Evolutionary conservation across 495 filamentous ascomycete genomes (phyloP).

Genomic region (Monascus purpureus): DNA sequence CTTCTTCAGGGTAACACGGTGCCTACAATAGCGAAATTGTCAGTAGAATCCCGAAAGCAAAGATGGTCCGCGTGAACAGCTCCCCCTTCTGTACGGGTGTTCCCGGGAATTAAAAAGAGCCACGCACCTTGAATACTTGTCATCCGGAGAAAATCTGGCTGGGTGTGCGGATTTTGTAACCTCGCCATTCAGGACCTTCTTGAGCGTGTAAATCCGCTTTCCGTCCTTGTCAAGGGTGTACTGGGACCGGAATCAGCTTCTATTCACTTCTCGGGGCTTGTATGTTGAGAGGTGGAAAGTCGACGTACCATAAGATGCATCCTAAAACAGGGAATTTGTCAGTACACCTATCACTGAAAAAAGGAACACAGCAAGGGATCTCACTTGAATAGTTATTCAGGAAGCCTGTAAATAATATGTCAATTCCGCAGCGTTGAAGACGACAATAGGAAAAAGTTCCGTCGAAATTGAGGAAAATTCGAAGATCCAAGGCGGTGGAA

Average conservation of each 20-base stretch:
- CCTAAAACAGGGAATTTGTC: slow-evolving; percentile 7
- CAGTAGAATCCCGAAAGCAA: not conserved
- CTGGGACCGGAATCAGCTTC: slow-evolving; percentile 16
- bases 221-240: slow-evolving; percentile 66
- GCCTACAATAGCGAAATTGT: slow-evolving; percentile 31
- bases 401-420: too few species aligned
- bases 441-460: not conserved
- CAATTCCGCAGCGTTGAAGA: too few species aligned
- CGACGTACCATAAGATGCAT: slow-evolving; percentile 43
- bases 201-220: slow-evolving; percentile 70
- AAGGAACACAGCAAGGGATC: slow-evolving; percentile 2
- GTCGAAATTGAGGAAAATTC: too few species aligned
- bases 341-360: slow-evolving; percentile 6
- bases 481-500: too few species aligned
- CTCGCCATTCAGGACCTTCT: slow-evolving; percentile 50
- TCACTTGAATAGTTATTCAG: slow-evolving; percentile 16
- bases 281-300: not conserved
- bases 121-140: slow-evolving; percentile 78
- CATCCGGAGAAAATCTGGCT: slow-evolving; percentile 91
- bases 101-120: not conserved
- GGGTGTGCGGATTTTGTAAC: slow-evolving; percentile 95
- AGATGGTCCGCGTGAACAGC: not conserved
- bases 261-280: slow-evolving; percentile 11
- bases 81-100: not conserved
- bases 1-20: slow-evolving; percentile 86